These are phyloP conservation scores for Pelargonium nanum DNA, from an alignment of 345 rosid species.

Conservation along the genomic window DNA sequence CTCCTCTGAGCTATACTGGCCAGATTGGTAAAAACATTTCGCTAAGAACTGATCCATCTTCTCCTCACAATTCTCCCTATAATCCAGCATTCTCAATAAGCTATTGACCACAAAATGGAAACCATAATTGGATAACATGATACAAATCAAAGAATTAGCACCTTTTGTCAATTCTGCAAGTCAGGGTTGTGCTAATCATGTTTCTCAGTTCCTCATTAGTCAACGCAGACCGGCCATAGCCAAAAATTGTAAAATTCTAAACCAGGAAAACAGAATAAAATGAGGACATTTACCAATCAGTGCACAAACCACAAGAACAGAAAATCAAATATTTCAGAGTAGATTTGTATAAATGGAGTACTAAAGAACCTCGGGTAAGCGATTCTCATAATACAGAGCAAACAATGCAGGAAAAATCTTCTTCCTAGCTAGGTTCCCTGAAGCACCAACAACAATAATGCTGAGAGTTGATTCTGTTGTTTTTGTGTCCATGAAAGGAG, in stretches of 20 bases:
- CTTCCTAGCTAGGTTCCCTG: constrained; percentile 31
- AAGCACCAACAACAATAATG: constrained; percentile 27
- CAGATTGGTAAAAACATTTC: constrained; percentile 41
- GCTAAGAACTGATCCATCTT: constrained; percentile 33
- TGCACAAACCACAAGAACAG: background rate
- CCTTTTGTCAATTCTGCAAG: constrained; percentile 47
- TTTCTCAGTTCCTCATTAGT: constrained; percentile 38
- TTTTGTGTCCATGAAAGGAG: constrained; percentile 5
- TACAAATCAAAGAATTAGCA: constrained; percentile 2
- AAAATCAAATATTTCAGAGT: background rate
- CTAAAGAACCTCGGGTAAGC: constrained; percentile 18
- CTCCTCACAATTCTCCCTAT: constrained; percentile 33
- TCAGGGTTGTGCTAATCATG: constrained; percentile 29
- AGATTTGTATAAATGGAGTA: background rate
- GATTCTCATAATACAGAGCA: constrained; percentile 20
- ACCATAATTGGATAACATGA: background rate
- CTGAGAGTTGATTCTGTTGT: constrained; percentile 17
- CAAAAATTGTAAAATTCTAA: constrained; percentile 37
- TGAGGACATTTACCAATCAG: background rate
- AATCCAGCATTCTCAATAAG: background rate
- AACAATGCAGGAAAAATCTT: constrained; percentile 35
- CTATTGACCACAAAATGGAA: background rate
- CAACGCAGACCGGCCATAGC: constrained; percentile 36
- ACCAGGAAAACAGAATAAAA: background rate
- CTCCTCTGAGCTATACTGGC: constrained; percentile 41